Base-by-base conservation (phyloP, 2,329 filamentous ascomycete species). In the Botrytis byssoidea region DNA sequence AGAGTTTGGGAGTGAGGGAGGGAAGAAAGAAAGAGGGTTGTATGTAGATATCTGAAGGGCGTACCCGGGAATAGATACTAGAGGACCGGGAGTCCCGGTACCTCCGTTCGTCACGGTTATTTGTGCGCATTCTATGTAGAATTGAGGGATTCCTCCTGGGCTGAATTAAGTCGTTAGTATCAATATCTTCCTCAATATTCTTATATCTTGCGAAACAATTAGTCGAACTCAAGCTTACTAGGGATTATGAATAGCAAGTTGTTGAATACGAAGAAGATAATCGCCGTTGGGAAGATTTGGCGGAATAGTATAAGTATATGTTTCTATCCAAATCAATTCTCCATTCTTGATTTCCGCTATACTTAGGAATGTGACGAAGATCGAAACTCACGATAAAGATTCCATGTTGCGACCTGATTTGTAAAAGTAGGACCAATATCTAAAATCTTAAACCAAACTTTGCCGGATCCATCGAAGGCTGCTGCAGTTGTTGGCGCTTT, bases 381-480 rank as follows among this genome's bases (percentile, higher is more conserved):
- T 7, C 5, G 44, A 12, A n/a, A 73, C 75, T 22, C 74, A 81
- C 79, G 77, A 25, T 66, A 70, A 10, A 81, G 78, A 42, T 76
- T 74, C 79, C 79, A 81, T 16, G 76, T 78, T 1, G 75, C 74
- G 2, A 63, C 74, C 37, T 77, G 76, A 35, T 67, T 70, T 8
- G 76, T 69, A 48, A 81, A 81, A 2, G 78, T 81, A 3, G 81
- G 79, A 9, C 79, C 79, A 35, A 81, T 77, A 66, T 83, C 79
- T 59, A 79, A 78, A 59, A 83, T 82, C 74, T 82, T 82, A 73
- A 83, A 83, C 81, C 82, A 83, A 6, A 82, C 81, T 32, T 77
- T 67, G 14, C 82, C 82, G 10, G 79, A 80, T 12, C 82, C 82
- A 64, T 83, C 81, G 44, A 80, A 83, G n/a, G 75, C 75, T 44